Evolutionary conservation across 345 rosid genomes (phyloP), one percentile per base, ranked within the genome.

Genomic region (Brassica napus): DNA sequence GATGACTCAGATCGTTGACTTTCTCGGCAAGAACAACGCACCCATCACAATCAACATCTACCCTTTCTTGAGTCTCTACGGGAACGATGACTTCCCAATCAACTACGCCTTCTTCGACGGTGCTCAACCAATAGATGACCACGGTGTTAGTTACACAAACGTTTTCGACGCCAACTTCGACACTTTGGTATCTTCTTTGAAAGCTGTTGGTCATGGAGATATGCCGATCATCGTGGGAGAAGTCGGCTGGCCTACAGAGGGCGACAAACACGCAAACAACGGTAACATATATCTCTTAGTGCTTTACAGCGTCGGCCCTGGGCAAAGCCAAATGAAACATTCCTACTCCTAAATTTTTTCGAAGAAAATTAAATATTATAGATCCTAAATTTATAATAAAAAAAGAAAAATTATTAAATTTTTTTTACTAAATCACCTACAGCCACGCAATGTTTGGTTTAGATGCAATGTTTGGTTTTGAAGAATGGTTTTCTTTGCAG

Each of bases 91-190:
- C 81, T 94, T 94, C 77, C 98, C 97, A 2, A 28, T 89, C 14
- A 77, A 94, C 70, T 92, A 88, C 59, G 96, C 98, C 21, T 94
- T 94, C 88, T 94, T 94, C 21, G 96, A 94, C 31, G 95, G 96
- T 4, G 89, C 76, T 62, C 71, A 82, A n/a, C 87, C 96, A 0
- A 23, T 94, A 37, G 60, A 72, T 3, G 97, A 94, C 77, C 73
- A 39, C 1, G 89, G 89, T 58, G 80, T 92, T 47, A 87, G 60
- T 35, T 94, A 94, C 85, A 86, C 88, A 4, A 94, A 94, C 23
- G 98, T 88, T 6, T 94, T 94, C 5, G 94, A 94, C 49, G 97
- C 98, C 49, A 91, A 90, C 81, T 94, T 94, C 14, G 95, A 94
- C 79, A 91, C 97, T 28, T 83, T 92, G 82, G 92, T 88, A 10